Base-by-base conservation (phyloP, 2,329 filamentous ascomycete genomes). In the Neonectria hederae region DNA sequence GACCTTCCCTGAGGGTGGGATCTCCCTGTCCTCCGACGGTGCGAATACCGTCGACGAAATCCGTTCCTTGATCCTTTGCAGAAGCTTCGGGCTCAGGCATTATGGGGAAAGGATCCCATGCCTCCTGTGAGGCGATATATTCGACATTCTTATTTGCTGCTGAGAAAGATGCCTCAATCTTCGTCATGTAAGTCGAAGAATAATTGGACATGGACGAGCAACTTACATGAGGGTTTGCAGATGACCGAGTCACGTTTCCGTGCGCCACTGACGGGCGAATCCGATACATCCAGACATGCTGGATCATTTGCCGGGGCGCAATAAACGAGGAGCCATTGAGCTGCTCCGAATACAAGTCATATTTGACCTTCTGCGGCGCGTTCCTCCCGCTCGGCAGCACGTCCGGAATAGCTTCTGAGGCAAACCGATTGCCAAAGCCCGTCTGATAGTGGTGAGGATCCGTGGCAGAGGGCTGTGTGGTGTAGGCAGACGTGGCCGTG, bases 361-460 rank as follows among this genome's bases (percentile, higher is more conserved):
- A 79, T 42, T 75, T 76, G 49, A 80, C 78, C 52, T 79, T 80
- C 43, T 83, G 80, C 6, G 83, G 83, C 14, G 76, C 72, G 65
- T 84, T 84, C 59, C 81, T 78, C 38, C 80, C 82, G 38, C 74
- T 64, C 9, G 83, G 83, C 22, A 84, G 78, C 24, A 79, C 81
- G 32, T 79, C 80, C 13, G 82, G 79, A 2, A 84, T 76, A n/a
- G 80, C 81, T 65, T 84, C 82, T 24, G 82, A 82, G 54, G 79
- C 78, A 62, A 83, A 83, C 10, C 77, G 73, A 72, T 88, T 89
- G 40, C 83, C 82, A 69, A 87, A 88, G 21, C 86, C 87, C 21
- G 81, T 74, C 82, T 87, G 84, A 70, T 89, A 89, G 76, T 83
- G 57, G 55, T 88, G 76, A 76, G 85, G 74, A 81, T 82, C 65